Evolutionary conservation across 148 eudicot species (phyloP), one percentile per base, ranked within the genome.

Genomic region (Arctostaphylos glauca): DNA sequence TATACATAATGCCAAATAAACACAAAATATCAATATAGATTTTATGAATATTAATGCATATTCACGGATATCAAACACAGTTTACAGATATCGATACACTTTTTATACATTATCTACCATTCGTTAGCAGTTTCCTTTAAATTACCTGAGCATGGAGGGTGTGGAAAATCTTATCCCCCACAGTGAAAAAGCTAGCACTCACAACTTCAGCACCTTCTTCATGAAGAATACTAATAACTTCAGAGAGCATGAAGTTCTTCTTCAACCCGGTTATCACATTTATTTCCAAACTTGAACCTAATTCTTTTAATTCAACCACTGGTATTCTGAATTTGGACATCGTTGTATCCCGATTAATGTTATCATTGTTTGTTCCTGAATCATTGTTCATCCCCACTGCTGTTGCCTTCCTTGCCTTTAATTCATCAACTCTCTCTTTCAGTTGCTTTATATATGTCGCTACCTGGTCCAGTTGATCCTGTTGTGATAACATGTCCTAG

Each of bases 131-230:
- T n/a, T n/a, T n/a, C n/a, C n/a, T n/a, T n/a, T n/a, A 6, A 66
- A 23, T 70, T 5, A 90, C 92, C 89, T 87, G 55, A 60, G 88
- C 89, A 79, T 87, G 88, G 19, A 90, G 79, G 4, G 82, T 88
- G 74, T 84, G 88, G 76, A 80, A 76, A 21, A 79, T 74, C 73
- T 81, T 83, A 56, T 84, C 73, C 3, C 72, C 90, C 44, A 48
- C 3, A 9, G 66, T 81, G 0, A 81, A 80, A 44, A 75, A 23
- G 71, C 41, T 83, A 23, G 84, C 81, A 70, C 84, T 84, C 1
- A 82, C 84, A 12, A 89, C 93, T 62, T 89, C 90, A 56, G 87
- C 84, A 16, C 91, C 93, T 89, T 86, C 91, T 18, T 90, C 91
- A n/a, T 89, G 85, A 53, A 90, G 82, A 77, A 86, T 50, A 8